Evolutionary conservation across 176 grass and related monocot species (phyloP).

Genomic region (Luzula sylvatica): DNA sequence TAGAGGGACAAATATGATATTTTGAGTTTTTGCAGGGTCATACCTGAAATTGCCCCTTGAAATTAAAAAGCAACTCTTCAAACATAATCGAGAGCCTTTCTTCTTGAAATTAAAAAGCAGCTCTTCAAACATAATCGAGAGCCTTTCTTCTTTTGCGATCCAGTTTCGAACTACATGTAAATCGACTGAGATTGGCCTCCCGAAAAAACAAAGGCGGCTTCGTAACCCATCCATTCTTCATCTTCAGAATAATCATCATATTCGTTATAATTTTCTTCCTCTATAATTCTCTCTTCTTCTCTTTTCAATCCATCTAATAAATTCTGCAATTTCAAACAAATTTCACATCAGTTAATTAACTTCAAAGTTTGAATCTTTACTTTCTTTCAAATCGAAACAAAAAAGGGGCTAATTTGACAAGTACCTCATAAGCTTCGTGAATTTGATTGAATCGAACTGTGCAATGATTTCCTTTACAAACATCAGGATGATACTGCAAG

Average conservation of each 20-base stretch:
- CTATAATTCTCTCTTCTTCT: background rate
- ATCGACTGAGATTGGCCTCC: constrained; percentile 2
- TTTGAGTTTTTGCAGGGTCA: no score
- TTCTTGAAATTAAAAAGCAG: no score
- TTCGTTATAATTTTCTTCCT: constrained; percentile 1
- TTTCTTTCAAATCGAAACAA: background rate
- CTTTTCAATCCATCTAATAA: constrained; percentile 16
- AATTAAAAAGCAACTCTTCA: no score
- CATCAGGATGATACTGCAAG: constrained; percentile 44
- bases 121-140: no score
- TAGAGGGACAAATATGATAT: no score
- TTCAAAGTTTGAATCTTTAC: background rate
- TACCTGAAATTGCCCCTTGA: no score
- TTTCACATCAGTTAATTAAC: no score
- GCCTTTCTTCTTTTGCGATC: no score
- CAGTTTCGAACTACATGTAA: constrained; percentile 14
- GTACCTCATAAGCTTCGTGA: constrained; percentile 38
- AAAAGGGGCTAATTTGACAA: background rate
- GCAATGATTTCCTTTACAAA: constrained; percentile 33
- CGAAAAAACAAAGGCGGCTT: constrained; percentile 12
- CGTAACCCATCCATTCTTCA: constrained; percentile 17
- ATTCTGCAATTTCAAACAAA: constrained; percentile 7
- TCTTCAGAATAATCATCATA: background rate
- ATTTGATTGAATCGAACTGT: constrained; percentile 30
- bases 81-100: no score